These are phyloP conservation scores for Scheffersomyces ergatensis DNA, from an alignment of 805 yeast species.

Conservation along the genomic window DNA sequence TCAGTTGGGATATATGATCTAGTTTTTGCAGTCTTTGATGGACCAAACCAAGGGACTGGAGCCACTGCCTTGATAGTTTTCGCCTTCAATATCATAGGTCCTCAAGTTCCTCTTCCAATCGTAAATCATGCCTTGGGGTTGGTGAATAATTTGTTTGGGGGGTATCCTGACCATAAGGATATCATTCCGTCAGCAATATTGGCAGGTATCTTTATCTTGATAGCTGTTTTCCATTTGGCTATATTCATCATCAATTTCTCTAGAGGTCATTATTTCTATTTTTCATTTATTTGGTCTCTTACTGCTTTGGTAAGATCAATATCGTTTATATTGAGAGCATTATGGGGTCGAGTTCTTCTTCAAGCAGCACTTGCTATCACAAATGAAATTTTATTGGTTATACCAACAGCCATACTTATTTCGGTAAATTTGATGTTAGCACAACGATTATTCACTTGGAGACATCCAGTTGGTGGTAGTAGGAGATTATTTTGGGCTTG, in stretches of 20 bases:
- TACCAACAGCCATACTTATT: constrained; percentile 55
- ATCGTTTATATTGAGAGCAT: constrained; percentile 57
- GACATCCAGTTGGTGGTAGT: constrained; percentile 70
- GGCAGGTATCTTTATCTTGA: constrained; percentile 46
- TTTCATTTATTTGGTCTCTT: constrained; percentile 49
- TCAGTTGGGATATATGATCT: constrained; percentile 21
- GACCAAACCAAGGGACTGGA: constrained; percentile 24
- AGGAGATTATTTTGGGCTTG: constrained; percentile 45
- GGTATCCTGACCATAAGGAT: constrained; percentile 54
- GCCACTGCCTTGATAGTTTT: constrained; percentile 19
- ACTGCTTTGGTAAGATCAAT: constrained; percentile 51
- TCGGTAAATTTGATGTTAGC: constrained; percentile 62
- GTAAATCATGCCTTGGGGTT: constrained; percentile 29
- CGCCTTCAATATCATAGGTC: constrained; percentile 25
- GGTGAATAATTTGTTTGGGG: constrained; percentile 60
- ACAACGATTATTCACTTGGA: constrained; percentile 72
- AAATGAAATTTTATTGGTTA: constrained; percentile 51
- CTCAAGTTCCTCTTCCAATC: constrained; percentile 37
- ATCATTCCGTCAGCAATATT: constrained; percentile 59
- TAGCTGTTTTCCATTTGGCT: constrained; percentile 42
- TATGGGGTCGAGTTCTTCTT: constrained; percentile 54
- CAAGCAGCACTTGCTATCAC: constrained; percentile 51
- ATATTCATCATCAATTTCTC: constrained; percentile 49
- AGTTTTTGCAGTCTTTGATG: constrained; percentile 17
- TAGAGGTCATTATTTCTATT: constrained; percentile 60